A percentile compares a stretch with the other conserved stretches of the same genome.
Evolutionary conservation across 2,329 filamentous ascomycete genomes (phyloP).

Genomic region (Cryphonectria japonica): DNA sequence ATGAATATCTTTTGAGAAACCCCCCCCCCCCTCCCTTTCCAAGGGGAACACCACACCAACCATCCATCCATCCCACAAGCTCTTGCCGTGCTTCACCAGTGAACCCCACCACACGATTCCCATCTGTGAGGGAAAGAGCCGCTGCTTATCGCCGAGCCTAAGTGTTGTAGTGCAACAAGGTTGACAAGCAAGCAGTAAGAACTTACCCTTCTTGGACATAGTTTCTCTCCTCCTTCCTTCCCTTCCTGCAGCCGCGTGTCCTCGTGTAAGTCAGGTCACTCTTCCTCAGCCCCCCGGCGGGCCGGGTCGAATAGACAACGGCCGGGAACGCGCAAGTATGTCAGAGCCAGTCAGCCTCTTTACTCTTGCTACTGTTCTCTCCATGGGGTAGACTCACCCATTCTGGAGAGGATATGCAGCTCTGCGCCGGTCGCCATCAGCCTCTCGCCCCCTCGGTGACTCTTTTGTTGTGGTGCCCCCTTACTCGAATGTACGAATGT

Average conservation of each 20-base stretch:
- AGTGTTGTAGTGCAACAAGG: not conserved
- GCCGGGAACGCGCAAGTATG: not conserved
- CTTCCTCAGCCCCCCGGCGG: not conserved
- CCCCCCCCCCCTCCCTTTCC: no score
- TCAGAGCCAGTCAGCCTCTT: not conserved
- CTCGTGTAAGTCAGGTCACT: not conserved
- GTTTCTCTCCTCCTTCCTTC: not conserved
- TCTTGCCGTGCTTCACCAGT: no score
- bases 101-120: no score
- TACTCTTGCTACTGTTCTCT: not conserved
- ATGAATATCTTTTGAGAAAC: not conserved
- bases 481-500: not conserved
- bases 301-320: not conserved
- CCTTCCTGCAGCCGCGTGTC: not conserved
- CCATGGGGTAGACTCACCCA: not conserved
- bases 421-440: not conserved
- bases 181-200: not conserved
- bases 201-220: not conserved
- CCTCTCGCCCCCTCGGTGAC: not conserved
- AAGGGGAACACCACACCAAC: no score
- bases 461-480: no score
- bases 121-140: no score
- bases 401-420: not conserved
- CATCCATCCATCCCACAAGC: no score
- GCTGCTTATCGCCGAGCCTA: not conserved